Percentiles rank a stretch among this genome's conserved stretches.
These are phyloP conservation scores for Pterulicium gracile DNA, from an alignment of 1,284 basidiomycete genomes.

Conservation along the genomic window DNA sequence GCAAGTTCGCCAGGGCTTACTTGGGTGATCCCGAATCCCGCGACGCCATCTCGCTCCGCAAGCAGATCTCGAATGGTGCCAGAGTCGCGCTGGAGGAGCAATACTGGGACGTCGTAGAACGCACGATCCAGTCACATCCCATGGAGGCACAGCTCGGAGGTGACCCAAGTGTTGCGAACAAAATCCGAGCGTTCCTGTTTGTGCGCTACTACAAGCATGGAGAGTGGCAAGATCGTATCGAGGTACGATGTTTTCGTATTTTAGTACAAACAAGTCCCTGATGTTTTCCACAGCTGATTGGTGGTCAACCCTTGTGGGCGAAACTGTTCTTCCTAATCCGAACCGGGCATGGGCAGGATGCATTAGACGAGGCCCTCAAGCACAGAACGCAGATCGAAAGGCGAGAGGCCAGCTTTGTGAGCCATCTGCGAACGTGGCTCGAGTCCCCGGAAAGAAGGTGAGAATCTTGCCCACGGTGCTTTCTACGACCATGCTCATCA, in stretches of 20 bases:
- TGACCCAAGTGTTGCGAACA: conserved; percentile 84
- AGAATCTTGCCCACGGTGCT: conserved; percentile 5
- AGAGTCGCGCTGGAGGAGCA: conserved; percentile 72
- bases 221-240: conserved; percentile 78
- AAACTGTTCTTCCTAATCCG: conserved; percentile 86
- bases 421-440: conserved; percentile 81
- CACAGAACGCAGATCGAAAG: conserved; percentile 70
- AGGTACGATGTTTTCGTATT: conserved; percentile 36
- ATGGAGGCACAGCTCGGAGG: conserved; percentile 86
- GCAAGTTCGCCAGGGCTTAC: conserved; percentile 65
- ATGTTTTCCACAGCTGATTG: conserved; percentile 46
- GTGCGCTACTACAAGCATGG: conserved; percentile 74
- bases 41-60: conserved; percentile 50
- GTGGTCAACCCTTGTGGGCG: conserved; percentile 87
- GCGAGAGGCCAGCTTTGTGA: conserved; percentile 78
- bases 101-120: conserved; percentile 80
- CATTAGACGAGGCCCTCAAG: conserved; percentile 65
- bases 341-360: conserved; percentile 75
- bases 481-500: conserved; percentile 7
- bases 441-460: conserved; percentile 71
- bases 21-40: conserved; percentile 58
- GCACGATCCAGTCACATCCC: conserved; percentile 76
- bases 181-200: conserved; percentile 77
- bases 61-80: conserved; percentile 65
- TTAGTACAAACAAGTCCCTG: conserved; percentile 3